phyloP scores from a whole-genome alignment of 2,329 filamentous ascomycete genomes.

The Peltaster fructicola region DNA sequence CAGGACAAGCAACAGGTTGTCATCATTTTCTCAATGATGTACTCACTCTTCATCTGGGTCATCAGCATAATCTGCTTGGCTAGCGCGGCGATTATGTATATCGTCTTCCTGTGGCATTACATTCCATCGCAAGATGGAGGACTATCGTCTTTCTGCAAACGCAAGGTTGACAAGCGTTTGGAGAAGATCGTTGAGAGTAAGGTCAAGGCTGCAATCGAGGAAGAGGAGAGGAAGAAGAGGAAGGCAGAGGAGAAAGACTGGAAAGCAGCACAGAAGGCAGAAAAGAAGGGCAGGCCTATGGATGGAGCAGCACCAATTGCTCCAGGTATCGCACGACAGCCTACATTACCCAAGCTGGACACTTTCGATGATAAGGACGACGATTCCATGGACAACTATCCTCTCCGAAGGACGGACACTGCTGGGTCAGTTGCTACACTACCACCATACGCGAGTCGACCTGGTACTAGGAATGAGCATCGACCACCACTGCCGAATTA shows the following conservation, averaged over 20 bases:
- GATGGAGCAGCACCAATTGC: slow-evolving; percentile 10
- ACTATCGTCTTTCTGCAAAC: slow-evolving; percentile 69
- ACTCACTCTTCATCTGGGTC: slow-evolving; percentile 78
- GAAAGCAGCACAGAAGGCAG: slow-evolving; percentile 40
- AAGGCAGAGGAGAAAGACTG: slow-evolving; percentile 36
- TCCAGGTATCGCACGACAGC: slow-evolving; percentile 30
- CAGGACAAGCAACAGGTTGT: slow-evolving; percentile 62
- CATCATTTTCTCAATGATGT: slow-evolving; percentile 79
- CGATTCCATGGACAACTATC: slow-evolving; percentile 22
- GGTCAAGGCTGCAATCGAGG: slow-evolving; percentile 73
- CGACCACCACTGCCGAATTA: slow-evolving; percentile 25
- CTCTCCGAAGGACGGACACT: slow-evolving; percentile 19
- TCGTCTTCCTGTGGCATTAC: slow-evolving; percentile 83
- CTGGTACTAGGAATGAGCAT: slow-evolving; percentile 31
- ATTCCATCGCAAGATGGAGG: slow-evolving; percentile 69
- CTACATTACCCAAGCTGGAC: slow-evolving; percentile 49
- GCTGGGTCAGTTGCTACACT: slow-evolving; percentile 21
- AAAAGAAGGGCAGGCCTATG: slow-evolving; percentile 17
- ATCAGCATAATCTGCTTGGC: slow-evolving; percentile 59
- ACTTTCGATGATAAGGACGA: slow-evolving; percentile 36
- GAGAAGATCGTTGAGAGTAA: slow-evolving; percentile 71
- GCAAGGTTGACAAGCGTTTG: slow-evolving; percentile 76
- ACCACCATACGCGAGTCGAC: slow-evolving; percentile 33
- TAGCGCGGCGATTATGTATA: slow-evolving; percentile 59
- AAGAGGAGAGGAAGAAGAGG: slow-evolving; percentile 42